phyloP scores from a whole-genome alignment of 2,329 filamentous ascomycete species.

The Ophiocordyceps camponoti-leonardi region DNA sequence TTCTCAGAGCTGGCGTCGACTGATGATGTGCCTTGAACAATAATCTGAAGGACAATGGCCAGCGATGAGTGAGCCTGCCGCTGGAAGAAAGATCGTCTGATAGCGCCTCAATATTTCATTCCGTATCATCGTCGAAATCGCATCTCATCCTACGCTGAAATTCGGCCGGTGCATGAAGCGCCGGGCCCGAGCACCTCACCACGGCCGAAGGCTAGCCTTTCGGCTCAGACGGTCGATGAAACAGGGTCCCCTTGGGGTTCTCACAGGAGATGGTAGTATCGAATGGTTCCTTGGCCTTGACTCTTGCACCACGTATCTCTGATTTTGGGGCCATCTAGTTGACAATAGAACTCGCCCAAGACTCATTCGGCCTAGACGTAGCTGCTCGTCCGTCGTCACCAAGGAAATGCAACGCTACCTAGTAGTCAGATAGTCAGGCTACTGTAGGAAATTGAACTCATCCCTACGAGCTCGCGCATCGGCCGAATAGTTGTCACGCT shows the following conservation, averaged over 20 bases:
- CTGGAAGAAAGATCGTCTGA: not conserved
- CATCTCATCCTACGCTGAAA: not conserved
- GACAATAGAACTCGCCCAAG: not conserved
- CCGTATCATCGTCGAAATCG: not conserved
- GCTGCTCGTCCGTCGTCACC: not conserved
- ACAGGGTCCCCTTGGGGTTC: not conserved
- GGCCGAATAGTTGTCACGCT: not conserved
- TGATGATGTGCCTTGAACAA: not conserved
- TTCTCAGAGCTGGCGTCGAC: not conserved
- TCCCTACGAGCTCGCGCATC: not conserved
- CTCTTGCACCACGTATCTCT: not conserved
- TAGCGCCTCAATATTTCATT: not conserved
- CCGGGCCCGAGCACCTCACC: not conserved
- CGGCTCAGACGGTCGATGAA: slow-evolving; percentile 1
- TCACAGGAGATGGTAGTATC: not conserved
- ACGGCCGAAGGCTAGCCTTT: not conserved
- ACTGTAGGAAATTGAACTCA: not conserved
- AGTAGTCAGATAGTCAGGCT: not conserved
- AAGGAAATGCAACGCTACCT: not conserved
- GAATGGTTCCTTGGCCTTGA: not conserved
- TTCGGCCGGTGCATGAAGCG: not conserved
- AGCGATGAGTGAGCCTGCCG: not conserved
- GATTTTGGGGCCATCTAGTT: not conserved
- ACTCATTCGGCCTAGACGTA: not conserved
- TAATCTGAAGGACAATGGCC: not conserved